Evolutionary conservation across 129 eudicot species (phyloP).

Genomic region (Glebionis coronaria): DNA sequence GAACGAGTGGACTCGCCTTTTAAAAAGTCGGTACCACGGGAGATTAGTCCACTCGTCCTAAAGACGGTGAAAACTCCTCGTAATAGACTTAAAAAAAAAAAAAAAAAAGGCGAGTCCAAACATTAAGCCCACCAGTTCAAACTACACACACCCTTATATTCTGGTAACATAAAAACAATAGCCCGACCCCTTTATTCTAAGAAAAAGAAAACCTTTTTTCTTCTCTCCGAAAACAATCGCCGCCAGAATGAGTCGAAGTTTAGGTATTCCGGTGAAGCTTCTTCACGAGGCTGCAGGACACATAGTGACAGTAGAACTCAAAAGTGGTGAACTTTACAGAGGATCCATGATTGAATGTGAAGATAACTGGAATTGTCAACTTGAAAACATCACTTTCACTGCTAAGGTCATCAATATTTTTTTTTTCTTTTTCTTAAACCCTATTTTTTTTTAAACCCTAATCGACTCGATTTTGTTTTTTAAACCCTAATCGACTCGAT

Average conservation of each 20-base stretch:
- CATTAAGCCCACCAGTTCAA: no score
- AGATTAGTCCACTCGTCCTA: no score
- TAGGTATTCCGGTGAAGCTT: slow-evolving; percentile 45
- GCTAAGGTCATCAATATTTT: slow-evolving; percentile 84
- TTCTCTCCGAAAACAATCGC: no score
- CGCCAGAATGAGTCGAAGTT: slow-evolving; percentile 39
- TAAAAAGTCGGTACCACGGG: no score
- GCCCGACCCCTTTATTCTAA: no score
- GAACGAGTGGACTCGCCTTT: no score
- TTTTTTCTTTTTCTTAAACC: not conserved
- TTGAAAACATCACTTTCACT: slow-evolving; percentile 88
- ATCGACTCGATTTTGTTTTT: not conserved
- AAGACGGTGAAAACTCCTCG: no score
- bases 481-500: no score
- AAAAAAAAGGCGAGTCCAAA: no score
- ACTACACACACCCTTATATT: no score
- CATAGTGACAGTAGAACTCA: slow-evolving; percentile 41
- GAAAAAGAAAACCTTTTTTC: not conserved
- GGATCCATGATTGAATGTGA: slow-evolving; percentile 95
- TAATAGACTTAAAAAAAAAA: no score
- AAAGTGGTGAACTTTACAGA: slow-evolving; percentile 81
- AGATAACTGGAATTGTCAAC: slow-evolving; percentile 98
- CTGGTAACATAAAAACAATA: no score
- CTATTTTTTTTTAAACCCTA: not conserved
- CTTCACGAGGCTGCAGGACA: slow-evolving; percentile 43